A percentile compares a stretch with the other conserved stretches of the same genome.
phyloP scores from a whole-genome alignment of 2,329 filamentous ascomycete species.

The Capronia coronata region DNA sequence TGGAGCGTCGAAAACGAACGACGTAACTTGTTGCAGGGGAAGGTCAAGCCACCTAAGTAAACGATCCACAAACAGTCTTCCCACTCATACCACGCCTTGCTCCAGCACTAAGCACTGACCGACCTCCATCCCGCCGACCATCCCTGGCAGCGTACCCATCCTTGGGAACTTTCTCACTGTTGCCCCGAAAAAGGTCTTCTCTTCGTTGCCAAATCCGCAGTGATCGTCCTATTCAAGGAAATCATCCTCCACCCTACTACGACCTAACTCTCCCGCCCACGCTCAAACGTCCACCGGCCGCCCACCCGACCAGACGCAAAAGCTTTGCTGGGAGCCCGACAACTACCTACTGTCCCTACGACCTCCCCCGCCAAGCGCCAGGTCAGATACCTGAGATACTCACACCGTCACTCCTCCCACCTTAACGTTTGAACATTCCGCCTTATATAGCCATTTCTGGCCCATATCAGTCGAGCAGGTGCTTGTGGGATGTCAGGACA shows the following conservation, averaged over 20 bases:
- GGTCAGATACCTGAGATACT: not conserved
- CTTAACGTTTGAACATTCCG: not conserved
- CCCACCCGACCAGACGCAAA: not conserved
- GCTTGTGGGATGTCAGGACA: conserved; percentile 10
- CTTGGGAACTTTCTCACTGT: not conserved
- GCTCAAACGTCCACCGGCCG: not conserved
- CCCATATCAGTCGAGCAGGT: conserved; percentile 7
- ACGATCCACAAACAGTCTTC: not conserved
- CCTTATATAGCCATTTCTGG: conserved; percentile 7
- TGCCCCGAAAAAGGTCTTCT: not conserved
- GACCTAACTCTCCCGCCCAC: not conserved
- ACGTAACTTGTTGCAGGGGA: conserved; percentile 10
- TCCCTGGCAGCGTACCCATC: not conserved
- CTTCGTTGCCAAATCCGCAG: conserved; percentile 5
- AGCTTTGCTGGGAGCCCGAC: not conserved
- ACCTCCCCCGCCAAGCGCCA: not conserved
- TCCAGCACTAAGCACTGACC: not conserved
- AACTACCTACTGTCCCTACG: not conserved
- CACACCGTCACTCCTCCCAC: conserved; percentile 1
- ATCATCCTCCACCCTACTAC: conserved; percentile 3
- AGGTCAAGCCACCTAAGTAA: not conserved
- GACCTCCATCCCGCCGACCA: not conserved
- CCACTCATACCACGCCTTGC: not conserved
- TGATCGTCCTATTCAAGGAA: conserved; percentile 14
- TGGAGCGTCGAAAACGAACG: conserved; percentile 1